phyloP scores from a whole-genome alignment of 179 eudicot genomes.

The Amaranthus tricolor region DNA sequence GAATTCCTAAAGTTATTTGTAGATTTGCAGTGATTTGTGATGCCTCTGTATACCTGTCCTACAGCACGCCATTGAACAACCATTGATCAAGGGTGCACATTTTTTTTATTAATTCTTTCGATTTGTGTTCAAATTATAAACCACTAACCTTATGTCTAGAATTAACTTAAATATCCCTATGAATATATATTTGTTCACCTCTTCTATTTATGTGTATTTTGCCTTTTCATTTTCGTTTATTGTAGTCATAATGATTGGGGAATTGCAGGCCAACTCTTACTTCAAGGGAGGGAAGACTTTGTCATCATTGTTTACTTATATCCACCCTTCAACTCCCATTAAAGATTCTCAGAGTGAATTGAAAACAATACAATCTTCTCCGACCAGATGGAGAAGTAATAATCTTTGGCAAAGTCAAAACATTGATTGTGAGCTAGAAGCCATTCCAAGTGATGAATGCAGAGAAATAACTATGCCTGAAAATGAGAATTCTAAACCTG shows the following conservation, averaged over 20 bases:
- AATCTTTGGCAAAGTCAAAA: constrained; percentile 36
- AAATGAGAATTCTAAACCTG: constrained; percentile 37
- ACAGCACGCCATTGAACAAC: not conserved
- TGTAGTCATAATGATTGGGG: constrained; percentile 31
- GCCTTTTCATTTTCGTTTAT: constrained; percentile 3
- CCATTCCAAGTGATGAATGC: constrained; percentile 27
- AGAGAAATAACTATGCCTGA: constrained; percentile 19
- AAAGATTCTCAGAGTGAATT: constrained; percentile 33
- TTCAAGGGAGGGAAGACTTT: constrained; percentile 42
- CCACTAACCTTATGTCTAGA: not conserved
- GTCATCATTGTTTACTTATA: constrained; percentile 53
- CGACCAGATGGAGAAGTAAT: constrained; percentile 54
- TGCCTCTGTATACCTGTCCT: not conserved
- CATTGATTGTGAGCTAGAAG: constrained; percentile 38
- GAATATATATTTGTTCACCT: not conserved
- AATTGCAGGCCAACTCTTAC: constrained; percentile 56
- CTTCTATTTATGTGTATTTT: not conserved
- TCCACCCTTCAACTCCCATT: constrained; percentile 47
- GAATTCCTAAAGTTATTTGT: not conserved
- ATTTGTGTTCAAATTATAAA: not conserved
- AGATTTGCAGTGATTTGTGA: too few relatives aligned
- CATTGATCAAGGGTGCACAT: not conserved
- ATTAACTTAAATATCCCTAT: not conserved
- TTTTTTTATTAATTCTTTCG: not conserved
- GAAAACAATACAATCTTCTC: constrained; percentile 42